Evolutionary conservation across 441 rosid species (phyloP).

Genomic region (Erodium moschatum): DNA sequence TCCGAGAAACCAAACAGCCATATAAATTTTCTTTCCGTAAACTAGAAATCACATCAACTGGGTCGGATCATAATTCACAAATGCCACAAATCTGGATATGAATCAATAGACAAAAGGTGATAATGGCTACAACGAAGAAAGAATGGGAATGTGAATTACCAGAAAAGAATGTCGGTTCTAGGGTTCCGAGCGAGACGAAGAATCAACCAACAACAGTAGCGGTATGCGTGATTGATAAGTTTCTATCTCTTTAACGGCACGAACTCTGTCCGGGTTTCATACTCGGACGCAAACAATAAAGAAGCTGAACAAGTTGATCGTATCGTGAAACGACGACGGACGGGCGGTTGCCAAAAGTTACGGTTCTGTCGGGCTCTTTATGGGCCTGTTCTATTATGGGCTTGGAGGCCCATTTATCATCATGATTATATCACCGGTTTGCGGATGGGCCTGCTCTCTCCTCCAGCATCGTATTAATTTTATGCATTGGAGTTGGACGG

Average conservation of each 20-base stretch:
- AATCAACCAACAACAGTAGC: background rate
- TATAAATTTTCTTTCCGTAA: no score
- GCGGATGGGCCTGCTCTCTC: no score
- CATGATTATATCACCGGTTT: no score
- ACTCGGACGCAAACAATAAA: no score
- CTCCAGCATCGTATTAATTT: no score
- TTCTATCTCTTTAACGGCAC: background rate
- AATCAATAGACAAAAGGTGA: background rate
- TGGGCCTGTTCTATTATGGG: no score
- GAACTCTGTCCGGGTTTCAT: background rate
- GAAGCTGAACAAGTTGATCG: no score
- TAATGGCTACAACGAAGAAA: background rate
- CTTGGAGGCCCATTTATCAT: no score
- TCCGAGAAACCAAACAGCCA: background rate
- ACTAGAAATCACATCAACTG: background rate
- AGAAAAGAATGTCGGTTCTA: background rate
- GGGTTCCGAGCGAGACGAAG: background rate
- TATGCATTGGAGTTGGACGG: no score
- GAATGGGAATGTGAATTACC: background rate
- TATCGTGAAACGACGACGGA: no score
- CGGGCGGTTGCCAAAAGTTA: no score
- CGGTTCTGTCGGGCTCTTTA: no score
- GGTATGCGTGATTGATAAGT: background rate
- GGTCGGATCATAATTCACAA: background rate
- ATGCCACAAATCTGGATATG: background rate